Conservation (phyloP, 345 rosid genomes). For the Murraya koenigii region DNA sequence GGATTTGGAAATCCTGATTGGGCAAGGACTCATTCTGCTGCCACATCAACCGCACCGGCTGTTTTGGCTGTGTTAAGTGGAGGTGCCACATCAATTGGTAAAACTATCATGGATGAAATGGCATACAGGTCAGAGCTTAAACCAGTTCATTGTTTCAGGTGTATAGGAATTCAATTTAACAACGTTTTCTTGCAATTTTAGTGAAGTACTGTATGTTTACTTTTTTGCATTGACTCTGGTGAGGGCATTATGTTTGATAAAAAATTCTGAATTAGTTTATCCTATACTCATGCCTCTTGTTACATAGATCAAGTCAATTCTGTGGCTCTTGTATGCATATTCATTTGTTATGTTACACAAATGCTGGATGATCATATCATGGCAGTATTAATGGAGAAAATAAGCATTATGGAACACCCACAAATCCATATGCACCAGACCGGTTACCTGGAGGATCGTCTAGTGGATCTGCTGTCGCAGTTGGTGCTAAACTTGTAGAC, state of each 20-base stretch:
- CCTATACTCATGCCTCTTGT: background rate
- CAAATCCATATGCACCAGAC: conserved; percentile 70
- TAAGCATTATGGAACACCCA: conserved; percentile 82
- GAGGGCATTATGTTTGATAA: background rate
- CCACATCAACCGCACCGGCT: conserved; percentile 66
- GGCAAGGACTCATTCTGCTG: conserved; percentile 74
- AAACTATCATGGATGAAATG: conserved; percentile 93
- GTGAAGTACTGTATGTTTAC: background rate
- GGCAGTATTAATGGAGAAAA: conserved; percentile 84
- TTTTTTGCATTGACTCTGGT: background rate
- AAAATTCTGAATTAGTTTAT: background rate
- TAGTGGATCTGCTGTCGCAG: conserved; percentile 97
- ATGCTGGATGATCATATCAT: background rate
- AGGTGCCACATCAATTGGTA: conserved; percentile 74
- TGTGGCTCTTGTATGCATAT: background rate
- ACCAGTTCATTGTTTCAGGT: background rate
- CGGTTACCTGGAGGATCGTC: conserved; percentile 94
- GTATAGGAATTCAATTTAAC: background rate
- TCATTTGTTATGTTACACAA: background rate
- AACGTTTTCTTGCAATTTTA: background rate
- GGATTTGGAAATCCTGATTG: conserved; percentile 96
- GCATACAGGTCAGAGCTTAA: conserved; percentile 60
- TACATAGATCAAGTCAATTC: background rate
- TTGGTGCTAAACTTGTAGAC: conserved; percentile 76
- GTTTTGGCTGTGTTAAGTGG: conserved; percentile 58